phyloP scores from a whole-genome alignment of 768 basidiomycete species.

The Crucibulum laeve region DNA sequence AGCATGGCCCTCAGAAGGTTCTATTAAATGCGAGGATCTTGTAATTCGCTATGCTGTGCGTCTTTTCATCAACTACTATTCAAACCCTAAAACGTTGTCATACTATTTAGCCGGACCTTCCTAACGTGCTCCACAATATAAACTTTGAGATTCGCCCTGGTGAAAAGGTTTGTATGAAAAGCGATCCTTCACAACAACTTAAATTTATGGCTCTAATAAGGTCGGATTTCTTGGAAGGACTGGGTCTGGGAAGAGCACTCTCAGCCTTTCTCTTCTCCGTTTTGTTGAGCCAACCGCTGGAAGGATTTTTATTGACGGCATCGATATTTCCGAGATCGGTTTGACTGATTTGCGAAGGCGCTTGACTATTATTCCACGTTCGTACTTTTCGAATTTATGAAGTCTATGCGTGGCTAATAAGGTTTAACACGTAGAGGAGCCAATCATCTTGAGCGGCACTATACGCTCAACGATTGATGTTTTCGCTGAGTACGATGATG shows the following conservation, averaged over 20 bases:
- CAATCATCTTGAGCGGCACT: constrained; percentile 81
- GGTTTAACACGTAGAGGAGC: constrained; percentile 62
- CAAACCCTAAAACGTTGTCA: neutral
- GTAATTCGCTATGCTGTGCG: constrained; percentile 76
- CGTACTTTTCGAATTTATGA: constrained; percentile 15
- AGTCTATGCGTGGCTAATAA: neutral
- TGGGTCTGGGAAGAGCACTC: constrained; percentile 67
- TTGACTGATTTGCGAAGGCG: constrained; percentile 73
- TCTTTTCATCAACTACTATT: constrained; percentile 7
- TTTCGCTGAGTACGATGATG: constrained; percentile 79
- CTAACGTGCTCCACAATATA: constrained; percentile 64
- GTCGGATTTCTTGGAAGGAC: constrained; percentile 62
- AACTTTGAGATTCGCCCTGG: constrained; percentile 64
- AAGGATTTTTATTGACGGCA: constrained; percentile 67
- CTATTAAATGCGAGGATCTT: constrained; percentile 68
- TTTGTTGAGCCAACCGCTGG: constrained; percentile 78
- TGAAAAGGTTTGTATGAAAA: constrained; percentile 51
- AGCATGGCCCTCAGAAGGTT: constrained; percentile 73
- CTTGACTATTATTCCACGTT: constrained; percentile 60
- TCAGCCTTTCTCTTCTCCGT: constrained; percentile 72
- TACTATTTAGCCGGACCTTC: constrained; percentile 63
- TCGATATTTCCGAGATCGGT: constrained; percentile 77
- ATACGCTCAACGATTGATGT: constrained; percentile 76
- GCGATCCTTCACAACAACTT: constrained; percentile 25
- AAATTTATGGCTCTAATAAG: constrained; percentile 19